Conservation (phyloP, 805 yeast species). For the Dipodascus albidus region DNA sequence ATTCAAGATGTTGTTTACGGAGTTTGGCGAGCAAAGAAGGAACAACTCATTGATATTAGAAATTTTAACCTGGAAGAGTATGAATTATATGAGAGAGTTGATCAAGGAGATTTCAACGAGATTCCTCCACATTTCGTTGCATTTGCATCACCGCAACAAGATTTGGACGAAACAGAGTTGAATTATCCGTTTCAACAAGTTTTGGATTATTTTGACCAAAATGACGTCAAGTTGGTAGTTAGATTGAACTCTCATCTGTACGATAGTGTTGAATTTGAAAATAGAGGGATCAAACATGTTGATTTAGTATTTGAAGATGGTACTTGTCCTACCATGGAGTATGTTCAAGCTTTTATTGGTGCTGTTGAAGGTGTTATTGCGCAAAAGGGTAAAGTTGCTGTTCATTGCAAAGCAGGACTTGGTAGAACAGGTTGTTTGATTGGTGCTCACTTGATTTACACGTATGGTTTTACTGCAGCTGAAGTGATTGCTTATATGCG, state of each 20-base stretch:
- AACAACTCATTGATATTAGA: slow-evolving; percentile 77
- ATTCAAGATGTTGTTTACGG: slow-evolving; percentile 95
- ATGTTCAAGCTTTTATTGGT: slow-evolving; percentile 85
- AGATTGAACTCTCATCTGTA: slow-evolving; percentile 87
- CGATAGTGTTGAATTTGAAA: slow-evolving; percentile 73
- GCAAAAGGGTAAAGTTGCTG: slow-evolving; percentile 88
- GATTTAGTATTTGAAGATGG: slow-evolving; percentile 98
- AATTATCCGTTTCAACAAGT: slow-evolving; percentile 52
- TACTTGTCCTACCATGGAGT: slow-evolving; percentile 91
- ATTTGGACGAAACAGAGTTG: slow-evolving; percentile 17
- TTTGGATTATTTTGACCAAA: slow-evolving; percentile 57
- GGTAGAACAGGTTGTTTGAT: slow-evolving; percentile 97
- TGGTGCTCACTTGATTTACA: slow-evolving; percentile 92
- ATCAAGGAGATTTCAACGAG: slow-evolving; percentile 91
- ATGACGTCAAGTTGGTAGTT: slow-evolving; percentile 79
- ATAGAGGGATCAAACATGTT: slow-evolving; percentile 73
- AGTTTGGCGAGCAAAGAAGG: slow-evolving; percentile 94
- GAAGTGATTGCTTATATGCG: slow-evolving; percentile 96
- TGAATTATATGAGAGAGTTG: slow-evolving; percentile 90
- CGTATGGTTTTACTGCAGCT: slow-evolving; percentile 93
- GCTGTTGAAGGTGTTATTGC: slow-evolving; percentile 85
- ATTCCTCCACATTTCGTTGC: slow-evolving; percentile 91
- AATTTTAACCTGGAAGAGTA: slow-evolving; percentile 84
- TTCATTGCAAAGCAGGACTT: slow-evolving; percentile 97
- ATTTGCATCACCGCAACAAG: slow-evolving; percentile 83